Base-by-base conservation (phyloP, 768 basidiomycete genomes). In the Lactarius deliciosus region DNA sequence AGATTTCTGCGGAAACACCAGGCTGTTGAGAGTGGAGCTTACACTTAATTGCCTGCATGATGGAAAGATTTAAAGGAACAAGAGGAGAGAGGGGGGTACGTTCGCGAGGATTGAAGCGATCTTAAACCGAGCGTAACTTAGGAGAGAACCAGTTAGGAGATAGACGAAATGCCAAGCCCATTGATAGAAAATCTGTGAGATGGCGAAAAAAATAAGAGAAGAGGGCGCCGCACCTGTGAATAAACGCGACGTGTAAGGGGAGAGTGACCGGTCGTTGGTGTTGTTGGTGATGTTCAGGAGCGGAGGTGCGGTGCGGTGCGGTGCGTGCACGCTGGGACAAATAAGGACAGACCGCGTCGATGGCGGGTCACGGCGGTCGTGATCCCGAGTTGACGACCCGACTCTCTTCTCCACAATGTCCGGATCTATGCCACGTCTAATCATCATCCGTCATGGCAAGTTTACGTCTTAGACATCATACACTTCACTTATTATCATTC, bases 31-130 rank as follows among this genome's bases (percentile, higher is more conserved):
- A 28, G 41, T 62, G n/a, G 64, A 79, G 41, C 86, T 69, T 73
- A 92, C 92, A 94, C 85, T 94, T 94, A 75, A 94, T 94, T 75
- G 92, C 90, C 82, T 94, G 91, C 92, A 94, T 94, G 73, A 41
- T 50, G 61, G 50, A 57, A 50, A 22, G 28, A 63, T 34, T 63
- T 57, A 38, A 30, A 63, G 41, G 40, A 64, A 30, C 30, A 30
- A 41, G 36, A 50, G 16, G 25, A 20, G n/a, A 60, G 38, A 47
- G 36, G 22, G 28, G 16, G 43, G 41, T 41, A 62, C 58, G 56
- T 67, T 32, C 36, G 63, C 43, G 62, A 43, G 50, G 41, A 28
- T 64, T 64, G 62, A 64, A 40, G 22, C 30, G 66, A 60, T 45
- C 57, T 63, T 60, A 55, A 60, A 30, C 25, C 62, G 36, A 47